Conservation (phyloP, 2,329 filamentous ascomycete genomes). For the Venturia carpophila region DNA sequence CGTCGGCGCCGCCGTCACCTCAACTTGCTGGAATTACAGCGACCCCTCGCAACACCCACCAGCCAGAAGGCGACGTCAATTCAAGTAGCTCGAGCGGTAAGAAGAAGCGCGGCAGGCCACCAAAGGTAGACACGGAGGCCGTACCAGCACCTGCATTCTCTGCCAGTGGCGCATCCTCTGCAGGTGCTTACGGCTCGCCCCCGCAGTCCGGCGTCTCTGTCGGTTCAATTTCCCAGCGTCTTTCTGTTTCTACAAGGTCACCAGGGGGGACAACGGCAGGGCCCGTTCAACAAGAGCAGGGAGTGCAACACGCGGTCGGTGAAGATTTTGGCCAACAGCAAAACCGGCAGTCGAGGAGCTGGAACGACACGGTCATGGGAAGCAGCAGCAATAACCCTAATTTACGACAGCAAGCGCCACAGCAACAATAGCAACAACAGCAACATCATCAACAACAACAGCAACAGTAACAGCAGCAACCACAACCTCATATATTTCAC, state of each 20-base stretch:
- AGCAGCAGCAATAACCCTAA: conserved; percentile 2
- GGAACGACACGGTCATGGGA: conserved; percentile 17
- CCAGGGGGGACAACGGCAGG: not conserved
- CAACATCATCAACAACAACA: too few species aligned
- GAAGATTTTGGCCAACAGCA: not conserved
- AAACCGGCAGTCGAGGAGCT: conserved; percentile 6
- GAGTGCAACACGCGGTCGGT: not conserved
- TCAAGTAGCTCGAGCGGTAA: conserved; percentile 14
- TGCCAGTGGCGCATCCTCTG: conserved; percentile 9
- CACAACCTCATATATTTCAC: not conserved
- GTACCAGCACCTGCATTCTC: conserved; percentile 6
- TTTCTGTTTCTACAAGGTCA: conserved; percentile 15
- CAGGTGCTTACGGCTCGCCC: conserved; percentile 2
- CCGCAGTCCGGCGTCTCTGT: not conserved
- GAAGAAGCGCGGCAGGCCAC: conserved; percentile 10
- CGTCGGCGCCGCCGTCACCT: not conserved
- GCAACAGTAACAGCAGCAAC: not conserved
- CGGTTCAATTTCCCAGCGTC: not conserved
- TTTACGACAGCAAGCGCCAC: conserved; percentile 8
- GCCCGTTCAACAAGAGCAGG: conserved; percentile 1
- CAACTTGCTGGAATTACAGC: not conserved
- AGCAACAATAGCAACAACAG: not conserved
- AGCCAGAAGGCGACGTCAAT: not conserved
- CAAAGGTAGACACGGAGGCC: not conserved
- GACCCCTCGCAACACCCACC: conserved; percentile 6